Evolutionary conservation across 1,284 basidiomycete species (phyloP), one percentile per base, ranked within the genome.

Genomic region (Boletus semigastroideus): DNA sequence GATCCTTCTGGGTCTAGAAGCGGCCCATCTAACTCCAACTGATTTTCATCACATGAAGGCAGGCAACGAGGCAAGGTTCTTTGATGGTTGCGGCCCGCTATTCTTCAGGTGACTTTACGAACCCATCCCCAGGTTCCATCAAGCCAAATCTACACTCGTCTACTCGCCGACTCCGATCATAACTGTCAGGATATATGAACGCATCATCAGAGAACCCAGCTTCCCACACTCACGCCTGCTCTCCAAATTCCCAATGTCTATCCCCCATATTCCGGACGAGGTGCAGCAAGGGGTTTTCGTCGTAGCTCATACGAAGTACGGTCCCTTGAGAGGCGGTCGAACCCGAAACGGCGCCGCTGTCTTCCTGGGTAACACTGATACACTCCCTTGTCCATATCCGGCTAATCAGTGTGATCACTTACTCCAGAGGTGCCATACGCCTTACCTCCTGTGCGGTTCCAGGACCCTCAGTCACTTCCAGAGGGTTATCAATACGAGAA

Each of bases 361-460:
- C 14, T 87, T 86, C 61, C 70, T 87, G 39, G 84, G 85, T 84
- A 61, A 43, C 19, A 68, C 41, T 25, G 7, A 12, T 34, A 14
- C 16, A 25, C 22, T 19, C 17, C 19, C 5, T 12, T 27, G 12
- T 12, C n/a, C 16, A 27, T 17, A 6, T 11, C 25, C 6, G 5
- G 13, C 20, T 48, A 31, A 53, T 39, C n/a, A 13, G 22, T 40
- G 17, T 17, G 11, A 37, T 38, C 9, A 22, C 30, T 27, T 36
- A 17, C 9, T 37, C 19, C 54, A 90, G 87, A 91, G 71, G 72
- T 90, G 16, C 86, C 87, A 0, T 91, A 87, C 61, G 87, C 81
- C 0, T 66, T 84, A 14, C 78, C 82, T 43, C 83, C 85, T 0
- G 67, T 60, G 28, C 75, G 87, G 25, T 90, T 87, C 60, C 69